These are phyloP conservation scores for Blastocystis sp. DNA, from an alignment of 352 stramenopile species.

Conservation along the genomic window DNA sequence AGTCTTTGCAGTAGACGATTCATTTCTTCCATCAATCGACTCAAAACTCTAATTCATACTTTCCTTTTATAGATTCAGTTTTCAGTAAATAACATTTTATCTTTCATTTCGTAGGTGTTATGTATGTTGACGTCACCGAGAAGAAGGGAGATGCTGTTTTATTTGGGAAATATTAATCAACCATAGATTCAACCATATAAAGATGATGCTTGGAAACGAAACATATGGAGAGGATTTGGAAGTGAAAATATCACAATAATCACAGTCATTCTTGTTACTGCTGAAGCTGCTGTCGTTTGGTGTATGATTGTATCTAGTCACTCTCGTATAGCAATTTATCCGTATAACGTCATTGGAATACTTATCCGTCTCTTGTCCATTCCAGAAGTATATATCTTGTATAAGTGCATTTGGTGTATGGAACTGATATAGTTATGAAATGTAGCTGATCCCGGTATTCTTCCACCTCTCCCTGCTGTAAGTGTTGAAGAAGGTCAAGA, in stretches of 20 bases:
- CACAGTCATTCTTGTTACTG: background rate
- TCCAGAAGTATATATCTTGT: background rate
- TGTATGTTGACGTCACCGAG: background rate
- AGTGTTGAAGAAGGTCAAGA: background rate
- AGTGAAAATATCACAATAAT: background rate
- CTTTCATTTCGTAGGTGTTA: background rate
- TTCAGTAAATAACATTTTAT: background rate
- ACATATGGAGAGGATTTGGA: background rate
- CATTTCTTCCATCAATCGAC: slow-evolving; percentile 11
- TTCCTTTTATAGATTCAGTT: background rate
- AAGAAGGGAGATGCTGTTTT: background rate
- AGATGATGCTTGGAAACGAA: background rate
- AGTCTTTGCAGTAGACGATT: background rate
- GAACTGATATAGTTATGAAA: background rate
- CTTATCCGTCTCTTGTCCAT: background rate
- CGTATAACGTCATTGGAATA: background rate
- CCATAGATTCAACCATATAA: background rate
- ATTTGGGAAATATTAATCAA: background rate
- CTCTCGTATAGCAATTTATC: background rate
- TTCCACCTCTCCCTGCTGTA: background rate
- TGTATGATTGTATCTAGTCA: background rate
- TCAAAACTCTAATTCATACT: background rate
- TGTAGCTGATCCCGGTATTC: slow-evolving; percentile 20
- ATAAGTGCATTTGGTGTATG: background rate
- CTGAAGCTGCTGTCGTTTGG: background rate